Conservation (phyloP, 148 eudicot species). For the Arctostaphylos glauca region DNA sequence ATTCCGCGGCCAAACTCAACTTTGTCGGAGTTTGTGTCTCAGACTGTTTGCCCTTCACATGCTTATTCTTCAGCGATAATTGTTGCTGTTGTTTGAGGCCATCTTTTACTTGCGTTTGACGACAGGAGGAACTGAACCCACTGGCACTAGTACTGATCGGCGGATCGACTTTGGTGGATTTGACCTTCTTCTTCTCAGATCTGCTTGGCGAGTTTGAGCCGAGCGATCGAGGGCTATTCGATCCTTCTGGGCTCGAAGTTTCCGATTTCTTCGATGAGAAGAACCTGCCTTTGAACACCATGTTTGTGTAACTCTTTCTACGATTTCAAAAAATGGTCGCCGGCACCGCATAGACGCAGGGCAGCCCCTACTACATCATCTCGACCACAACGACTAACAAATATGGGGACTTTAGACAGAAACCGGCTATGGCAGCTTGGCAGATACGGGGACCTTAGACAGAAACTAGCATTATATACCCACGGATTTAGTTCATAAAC, state of each 20-base stretch:
- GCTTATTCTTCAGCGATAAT: slow-evolving; percentile 21
- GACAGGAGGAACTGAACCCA: slow-evolving; percentile 7
- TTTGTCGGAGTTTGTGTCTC: slow-evolving; percentile 11
- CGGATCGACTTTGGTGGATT: slow-evolving; percentile 34
- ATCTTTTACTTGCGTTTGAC: slow-evolving; percentile 23
- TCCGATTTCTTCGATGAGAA: slow-evolving; percentile 96
- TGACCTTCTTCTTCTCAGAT: slow-evolving; percentile 67
- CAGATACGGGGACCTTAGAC: too few species aligned
- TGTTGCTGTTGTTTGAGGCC: slow-evolving; percentile 11
- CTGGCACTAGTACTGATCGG: slow-evolving; percentile 7
- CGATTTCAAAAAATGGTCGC: not conserved
- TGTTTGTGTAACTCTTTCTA: slow-evolving; percentile 19
- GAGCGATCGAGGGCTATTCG: slow-evolving; percentile 72
- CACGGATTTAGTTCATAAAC: too few species aligned
- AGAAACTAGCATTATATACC: too few species aligned
- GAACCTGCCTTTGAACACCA: slow-evolving; percentile 97
- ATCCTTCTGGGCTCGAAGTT: slow-evolving; percentile 68
- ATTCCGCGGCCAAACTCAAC: not conserved
- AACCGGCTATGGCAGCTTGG: too few species aligned
- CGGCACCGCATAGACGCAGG: not conserved
- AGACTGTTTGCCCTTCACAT: slow-evolving; percentile 35
- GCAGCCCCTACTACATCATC: not conserved
- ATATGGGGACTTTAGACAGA: too few species aligned
- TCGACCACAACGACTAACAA: too few species aligned
- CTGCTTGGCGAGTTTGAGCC: slow-evolving; percentile 70